Percentiles rank a stretch among this genome's conserved stretches.
Evolutionary conservation across 768 basidiomycete species (phyloP).

Genomic region (Boletus rubroflammeus): DNA sequence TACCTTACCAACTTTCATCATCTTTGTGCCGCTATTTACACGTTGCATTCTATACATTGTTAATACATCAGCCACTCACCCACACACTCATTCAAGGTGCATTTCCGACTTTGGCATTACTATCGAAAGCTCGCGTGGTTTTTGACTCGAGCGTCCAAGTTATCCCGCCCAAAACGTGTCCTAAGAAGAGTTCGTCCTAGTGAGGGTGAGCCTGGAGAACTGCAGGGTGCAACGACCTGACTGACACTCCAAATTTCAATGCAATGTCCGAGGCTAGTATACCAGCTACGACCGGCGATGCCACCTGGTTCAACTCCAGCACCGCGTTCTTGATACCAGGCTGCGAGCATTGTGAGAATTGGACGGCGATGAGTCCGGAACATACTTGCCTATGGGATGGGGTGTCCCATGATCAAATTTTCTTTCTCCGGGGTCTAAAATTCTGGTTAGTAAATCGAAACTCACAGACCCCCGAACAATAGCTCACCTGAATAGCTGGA

Average conservation of each 20-base stretch:
- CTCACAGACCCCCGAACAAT: neutral
- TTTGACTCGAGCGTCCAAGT: constrained; percentile 68
- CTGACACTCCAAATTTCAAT: constrained; percentile 74
- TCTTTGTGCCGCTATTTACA: constrained; percentile 25
- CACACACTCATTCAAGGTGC: constrained; percentile 7
- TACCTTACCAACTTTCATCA: constrained; percentile 16
- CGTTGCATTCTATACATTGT: constrained; percentile 17
- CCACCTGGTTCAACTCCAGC: constrained; percentile 53
- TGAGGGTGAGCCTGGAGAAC: constrained; percentile 2
- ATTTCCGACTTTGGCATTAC: constrained; percentile 58
- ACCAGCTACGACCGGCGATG: constrained; percentile 72
- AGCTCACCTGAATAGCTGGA: constrained; percentile 53
- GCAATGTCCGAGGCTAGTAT: constrained; percentile 77
- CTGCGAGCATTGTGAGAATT: constrained; percentile 35
- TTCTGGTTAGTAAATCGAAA: neutral
- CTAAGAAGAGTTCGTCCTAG: constrained; percentile 64
- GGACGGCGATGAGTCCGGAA: neutral
- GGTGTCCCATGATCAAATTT: constrained; percentile 66
- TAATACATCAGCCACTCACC: constrained; percentile 21
- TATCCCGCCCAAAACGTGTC: constrained; percentile 73
- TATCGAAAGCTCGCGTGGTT: constrained; percentile 66
- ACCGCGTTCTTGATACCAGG: constrained; percentile 81
- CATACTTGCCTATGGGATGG: constrained; percentile 65
- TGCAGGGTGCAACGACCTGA: neutral
- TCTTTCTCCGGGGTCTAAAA: constrained; percentile 29